Base-by-base conservation (phyloP, 169 alveolate species). In the Cryptosporidium tyzzeri region DNA sequence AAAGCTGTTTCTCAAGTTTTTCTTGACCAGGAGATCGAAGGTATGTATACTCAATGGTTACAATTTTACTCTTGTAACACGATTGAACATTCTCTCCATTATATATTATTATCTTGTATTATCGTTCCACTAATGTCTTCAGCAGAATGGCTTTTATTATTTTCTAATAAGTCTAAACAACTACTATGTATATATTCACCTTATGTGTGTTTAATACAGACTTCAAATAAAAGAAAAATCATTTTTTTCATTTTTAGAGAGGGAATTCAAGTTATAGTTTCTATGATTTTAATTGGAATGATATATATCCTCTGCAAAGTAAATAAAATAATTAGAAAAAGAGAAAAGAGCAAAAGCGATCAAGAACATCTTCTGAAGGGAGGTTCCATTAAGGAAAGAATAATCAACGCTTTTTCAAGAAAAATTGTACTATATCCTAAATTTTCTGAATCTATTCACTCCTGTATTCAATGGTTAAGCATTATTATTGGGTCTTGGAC, bases 11-110 rank as follows among this genome's bases (percentile, higher is more conserved):
- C 89, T 14, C 89, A 80, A 50, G 89, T 61, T 10, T 80, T 80
- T 80, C 68, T 59, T 44, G 75, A 80, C 69, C 89, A 80, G 18
- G 89, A 80, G 62, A 61, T 80, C 65, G 89, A 80, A 29, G 89
- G 89, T 6, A 59, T 80, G 48, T 80, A 80, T 65, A 37, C 59
- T 1, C 89, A 80, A 62, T 80, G 89, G 89, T 45, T 80, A 10
- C 89, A 62, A 45, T 41, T 18, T 62, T 80, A 80, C 53, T 59
- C 89, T 61, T 80, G 75, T 26, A 41, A 33, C 29, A 65, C 75
- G 21, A 45, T 80, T 18, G 75, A 65, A 31, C 35, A 59, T 14
- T 62, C 75, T 10, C 10, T 80, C 3, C 48, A 45, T 12, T 62
- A 80, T 33, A 80, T 80, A 12, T 41, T 80, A 31, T 50, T 80